Base-by-base conservation (phyloP, 805 yeast genomes). In the Yarrowia keelungensis region DNA sequence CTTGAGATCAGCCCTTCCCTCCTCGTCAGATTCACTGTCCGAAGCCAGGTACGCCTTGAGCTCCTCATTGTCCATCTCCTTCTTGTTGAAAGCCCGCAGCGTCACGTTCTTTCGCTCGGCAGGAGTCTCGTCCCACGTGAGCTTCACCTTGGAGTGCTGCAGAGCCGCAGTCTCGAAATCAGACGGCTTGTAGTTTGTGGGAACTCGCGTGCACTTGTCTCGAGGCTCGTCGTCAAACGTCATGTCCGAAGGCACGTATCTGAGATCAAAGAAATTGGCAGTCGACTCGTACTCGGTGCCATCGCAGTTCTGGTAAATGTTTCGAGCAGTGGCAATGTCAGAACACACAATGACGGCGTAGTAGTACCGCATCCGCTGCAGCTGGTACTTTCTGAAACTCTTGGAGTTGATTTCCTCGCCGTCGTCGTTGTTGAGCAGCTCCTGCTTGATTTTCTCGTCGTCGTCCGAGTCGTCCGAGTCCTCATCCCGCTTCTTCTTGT, bases 121-220 rank as follows among this genome's bases (percentile, higher is more conserved):
- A 8, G 99, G 98, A 0, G 98, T 96, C 80, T 94, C 98, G 78
- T 95, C 99, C 99, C 99, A 95, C 0, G 98, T 93, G 72, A 95
- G 83, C 77, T 91, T 93, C 62, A 95, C 99, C 75, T 93, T 95
- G 15, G 98, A 93, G 76, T 92, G 97, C 77, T 95, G 97, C 70
- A 95, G 82, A 0, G 99, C 99, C 79, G 91, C 98, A 3, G 99
- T 95, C 39, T 91, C 90, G 78, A 95, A 95, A 10, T 84, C 82
- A 67, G 82, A 82, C 19, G 99, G 99, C 72, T 86, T 88, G 78
- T 95, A 95, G 61, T 85, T 85, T 2, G 87, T 79, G 8, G 98
- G 97, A 9, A 92, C 80, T 71, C 85, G 85, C 26, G 81, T 79
- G 79, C 98, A 91, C 41, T 77, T 76, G 74, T 95, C 98, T 73